Percentiles rank a stretch among this genome's conserved stretches.
phyloP scores from a whole-genome alignment of 2,329 filamentous ascomycete genomes.

The Ilyonectria sp. region DNA sequence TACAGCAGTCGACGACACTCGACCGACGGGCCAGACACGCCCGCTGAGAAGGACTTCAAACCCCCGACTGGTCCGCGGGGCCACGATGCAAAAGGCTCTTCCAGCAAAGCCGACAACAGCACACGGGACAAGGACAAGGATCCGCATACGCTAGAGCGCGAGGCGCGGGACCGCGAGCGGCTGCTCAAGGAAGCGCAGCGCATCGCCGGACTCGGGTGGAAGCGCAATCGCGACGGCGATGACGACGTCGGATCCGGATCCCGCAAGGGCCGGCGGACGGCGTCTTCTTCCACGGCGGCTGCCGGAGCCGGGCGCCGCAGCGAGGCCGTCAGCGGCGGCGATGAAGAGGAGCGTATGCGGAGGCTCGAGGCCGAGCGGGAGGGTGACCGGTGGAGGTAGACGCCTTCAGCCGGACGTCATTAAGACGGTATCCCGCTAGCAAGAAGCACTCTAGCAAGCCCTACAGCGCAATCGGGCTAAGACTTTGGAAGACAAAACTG shows the following conservation, averaged over 20 bases:
- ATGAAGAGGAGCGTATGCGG: constrained; percentile 68
- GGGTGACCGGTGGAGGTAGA: constrained; percentile 63
- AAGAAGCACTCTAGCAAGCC: neutral
- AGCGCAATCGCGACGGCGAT: constrained; percentile 66
- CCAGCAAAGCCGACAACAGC: constrained; percentile 45
- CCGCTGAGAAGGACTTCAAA: constrained; percentile 59
- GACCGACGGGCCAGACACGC: constrained; percentile 44
- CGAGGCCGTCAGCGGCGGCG: constrained; percentile 63
- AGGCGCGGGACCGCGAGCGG: constrained; percentile 76
- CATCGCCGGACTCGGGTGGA: constrained; percentile 69
- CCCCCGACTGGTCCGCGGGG: constrained; percentile 58
- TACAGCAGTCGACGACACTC: constrained; percentile 54
- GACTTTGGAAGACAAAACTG: neutral
- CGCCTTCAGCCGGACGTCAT: constrained; percentile 3
- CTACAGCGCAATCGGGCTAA: neutral
- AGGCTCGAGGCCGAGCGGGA: constrained; percentile 74
- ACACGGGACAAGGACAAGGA: constrained; percentile 59
- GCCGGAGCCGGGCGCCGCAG: constrained; percentile 57
- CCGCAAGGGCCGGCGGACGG: constrained; percentile 59
- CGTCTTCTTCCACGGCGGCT: constrained; percentile 39
- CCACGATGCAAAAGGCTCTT: constrained; percentile 57
- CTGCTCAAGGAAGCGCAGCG: constrained; percentile 79
- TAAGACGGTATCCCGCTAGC: constrained; percentile 6
- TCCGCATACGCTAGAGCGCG: constrained; percentile 79
- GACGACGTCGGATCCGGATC: constrained; percentile 57